These are phyloP conservation scores for Podospora pseudocomata DNA, from an alignment of 495 filamentous ascomycete species.

Conservation along the genomic window DNA sequence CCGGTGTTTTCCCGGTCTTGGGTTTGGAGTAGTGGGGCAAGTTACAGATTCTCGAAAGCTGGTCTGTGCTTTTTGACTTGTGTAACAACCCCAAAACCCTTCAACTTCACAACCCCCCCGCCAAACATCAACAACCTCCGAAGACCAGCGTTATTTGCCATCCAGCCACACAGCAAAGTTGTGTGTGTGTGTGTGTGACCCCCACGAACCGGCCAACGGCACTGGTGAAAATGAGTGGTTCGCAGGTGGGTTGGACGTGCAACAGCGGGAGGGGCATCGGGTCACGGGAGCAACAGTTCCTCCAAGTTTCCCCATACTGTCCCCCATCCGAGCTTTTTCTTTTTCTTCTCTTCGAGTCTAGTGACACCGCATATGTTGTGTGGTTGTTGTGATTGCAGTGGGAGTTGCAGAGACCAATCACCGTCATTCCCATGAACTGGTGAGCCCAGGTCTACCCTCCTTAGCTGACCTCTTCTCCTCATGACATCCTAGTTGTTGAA, in stretches of 20 bases:
- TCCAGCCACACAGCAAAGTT: not conserved
- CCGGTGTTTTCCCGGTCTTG: constrained; percentile 18
- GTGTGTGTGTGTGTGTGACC: not conserved
- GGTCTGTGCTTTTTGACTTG: not conserved
- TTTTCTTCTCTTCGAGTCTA: not conserved
- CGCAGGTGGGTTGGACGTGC: not conserved
- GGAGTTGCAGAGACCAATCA: not conserved
- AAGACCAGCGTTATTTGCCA: not conserved
- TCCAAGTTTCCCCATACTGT: not conserved
- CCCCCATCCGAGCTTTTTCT: not conserved
- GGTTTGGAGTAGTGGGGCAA: not conserved
- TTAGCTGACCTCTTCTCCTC: not conserved
- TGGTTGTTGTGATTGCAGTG: not conserved
- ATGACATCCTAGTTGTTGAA: too few species aligned
- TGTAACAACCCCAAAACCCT: not conserved
- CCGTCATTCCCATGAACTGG: not conserved
- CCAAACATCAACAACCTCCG: not conserved
- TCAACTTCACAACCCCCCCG: not conserved
- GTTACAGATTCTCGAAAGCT: not conserved
- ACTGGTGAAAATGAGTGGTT: not conserved
- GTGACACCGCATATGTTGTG: not conserved
- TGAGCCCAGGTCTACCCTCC: not conserved
- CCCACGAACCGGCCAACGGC: not conserved
- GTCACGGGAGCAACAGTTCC: not conserved
- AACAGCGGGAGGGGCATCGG: not conserved